Percentiles rank a stretch among this genome's conserved stretches.
Evolutionary conservation across 495 filamentous ascomycete species (phyloP).

Genomic region (Penicillium egyptiacum): DNA sequence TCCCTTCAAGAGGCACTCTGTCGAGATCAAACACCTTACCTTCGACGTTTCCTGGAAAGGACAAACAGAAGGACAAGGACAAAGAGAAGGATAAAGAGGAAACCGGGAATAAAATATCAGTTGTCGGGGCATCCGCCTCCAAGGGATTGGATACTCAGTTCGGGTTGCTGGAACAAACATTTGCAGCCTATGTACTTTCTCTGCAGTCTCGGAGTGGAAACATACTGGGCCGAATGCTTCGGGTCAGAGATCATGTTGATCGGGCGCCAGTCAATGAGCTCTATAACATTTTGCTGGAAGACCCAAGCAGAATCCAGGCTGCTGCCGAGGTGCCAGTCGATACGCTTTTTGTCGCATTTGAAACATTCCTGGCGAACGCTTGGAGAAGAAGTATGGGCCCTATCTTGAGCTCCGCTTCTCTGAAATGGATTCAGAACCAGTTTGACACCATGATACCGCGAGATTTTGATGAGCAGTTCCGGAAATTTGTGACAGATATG

Average conservation of each 20-base stretch:
- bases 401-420: constrained; percentile 62
- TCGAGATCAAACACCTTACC: constrained; percentile 46
- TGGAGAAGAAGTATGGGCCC: constrained; percentile 89
- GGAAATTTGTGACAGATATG: constrained; percentile 71
- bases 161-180: constrained; percentile 77
- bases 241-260: constrained; percentile 68
- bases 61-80: constrained; percentile 30
- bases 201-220: constrained; percentile 82
- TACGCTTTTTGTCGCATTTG: constrained; percentile 90
- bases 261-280: constrained; percentile 82
- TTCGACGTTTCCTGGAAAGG: constrained; percentile 36
- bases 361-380: constrained; percentile 85
- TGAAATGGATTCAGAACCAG: constrained; percentile 70
- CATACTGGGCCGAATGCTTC: constrained; percentile 72
- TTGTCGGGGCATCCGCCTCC: constrained; percentile 28
- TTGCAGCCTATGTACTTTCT: constrained; percentile 78
- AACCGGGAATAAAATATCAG: constrained; percentile 34
- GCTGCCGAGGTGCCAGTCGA: constrained; percentile 78
- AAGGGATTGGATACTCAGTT: constrained; percentile 49
- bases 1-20: constrained; percentile 34
- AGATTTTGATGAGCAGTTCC: constrained; percentile 87
- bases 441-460: constrained; percentile 69
- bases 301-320: constrained; percentile 69
- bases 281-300: constrained; percentile 84
- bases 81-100: constrained; percentile 25